These are phyloP conservation scores for Trametes versicolor DNA, from an alignment of 1,284 basidiomycete genomes.

Conservation along the genomic window DNA sequence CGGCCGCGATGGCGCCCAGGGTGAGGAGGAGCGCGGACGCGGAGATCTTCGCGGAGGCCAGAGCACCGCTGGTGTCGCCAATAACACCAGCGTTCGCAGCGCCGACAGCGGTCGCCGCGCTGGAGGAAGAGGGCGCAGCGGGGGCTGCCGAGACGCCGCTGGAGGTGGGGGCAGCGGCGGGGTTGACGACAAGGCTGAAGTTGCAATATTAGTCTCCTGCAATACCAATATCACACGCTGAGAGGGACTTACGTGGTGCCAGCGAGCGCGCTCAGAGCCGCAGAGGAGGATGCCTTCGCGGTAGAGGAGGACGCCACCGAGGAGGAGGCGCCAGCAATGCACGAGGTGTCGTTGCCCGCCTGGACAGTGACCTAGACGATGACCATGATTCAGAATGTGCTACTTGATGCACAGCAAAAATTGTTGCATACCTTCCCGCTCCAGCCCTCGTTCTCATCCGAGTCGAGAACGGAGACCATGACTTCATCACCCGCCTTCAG, in stretches of 20 bases:
- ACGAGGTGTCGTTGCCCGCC: constrained; percentile 58
- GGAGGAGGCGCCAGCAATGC: constrained; percentile 46
- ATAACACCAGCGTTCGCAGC: constrained; percentile 63
- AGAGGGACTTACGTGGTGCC: constrained; percentile 35
- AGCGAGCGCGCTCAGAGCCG: constrained; percentile 22
- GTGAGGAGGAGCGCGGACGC: constrained; percentile 41
- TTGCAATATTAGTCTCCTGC: background rate
- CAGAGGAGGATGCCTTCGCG: constrained; percentile 9
- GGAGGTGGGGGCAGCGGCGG: constrained; percentile 31
- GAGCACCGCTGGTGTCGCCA: constrained; percentile 39
- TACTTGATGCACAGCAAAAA: background rate
- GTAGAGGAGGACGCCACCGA: constrained; percentile 26
- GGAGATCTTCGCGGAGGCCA: constrained; percentile 39
- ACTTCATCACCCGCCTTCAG: constrained; percentile 60
- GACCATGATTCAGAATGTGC: background rate
- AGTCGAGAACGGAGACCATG: constrained; percentile 65
- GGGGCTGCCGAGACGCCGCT: constrained; percentile 29
- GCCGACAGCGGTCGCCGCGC: constrained; percentile 50
- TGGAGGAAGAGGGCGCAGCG: constrained; percentile 31
- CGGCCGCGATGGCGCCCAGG: constrained; percentile 40
- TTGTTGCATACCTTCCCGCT: constrained; percentile 57
- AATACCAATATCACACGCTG: constrained; percentile 4
- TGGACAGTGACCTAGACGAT: constrained; percentile 62
- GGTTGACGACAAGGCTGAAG: constrained; percentile 34
- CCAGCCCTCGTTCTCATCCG: constrained; percentile 69